Conservation (phyloP, 495 filamentous ascomycete genomes). For the Pyronema omphalodes region DNA sequence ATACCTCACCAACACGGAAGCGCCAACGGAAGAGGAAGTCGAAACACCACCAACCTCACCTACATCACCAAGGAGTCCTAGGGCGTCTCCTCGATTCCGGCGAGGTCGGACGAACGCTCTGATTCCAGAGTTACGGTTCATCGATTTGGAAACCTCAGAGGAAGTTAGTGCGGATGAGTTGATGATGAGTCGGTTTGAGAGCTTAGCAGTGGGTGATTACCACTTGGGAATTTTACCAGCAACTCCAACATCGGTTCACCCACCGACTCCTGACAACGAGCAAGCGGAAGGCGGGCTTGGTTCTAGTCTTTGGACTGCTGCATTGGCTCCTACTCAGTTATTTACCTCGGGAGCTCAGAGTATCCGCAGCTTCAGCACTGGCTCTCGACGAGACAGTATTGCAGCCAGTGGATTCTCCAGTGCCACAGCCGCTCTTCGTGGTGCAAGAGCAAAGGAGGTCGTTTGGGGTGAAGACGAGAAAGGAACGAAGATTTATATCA, state of each 20-base stretch:
- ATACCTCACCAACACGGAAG: conserved; percentile 55
- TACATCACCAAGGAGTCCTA: conserved; percentile 13
- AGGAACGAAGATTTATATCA: conserved; percentile 84
- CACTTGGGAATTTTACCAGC: conserved; percentile 71
- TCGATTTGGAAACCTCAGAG: conserved; percentile 65
- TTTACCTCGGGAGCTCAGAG: conserved; percentile 69
- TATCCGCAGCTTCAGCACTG: conserved; percentile 52
- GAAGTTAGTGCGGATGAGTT: conserved; percentile 64
- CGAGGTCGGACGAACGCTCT: conserved; percentile 53
- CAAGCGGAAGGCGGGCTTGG: conserved; percentile 30
- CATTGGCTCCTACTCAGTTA: conserved; percentile 62
- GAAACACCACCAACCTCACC: conserved; percentile 1
- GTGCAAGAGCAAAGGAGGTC: conserved; percentile 10
- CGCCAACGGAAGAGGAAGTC: conserved; percentile 7
- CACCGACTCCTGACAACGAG: conserved; percentile 7
- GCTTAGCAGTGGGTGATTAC: conserved; percentile 77
- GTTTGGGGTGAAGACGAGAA: conserved; percentile 30
- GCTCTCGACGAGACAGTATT: conserved; percentile 33
- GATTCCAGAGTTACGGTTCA: conserved; percentile 74
- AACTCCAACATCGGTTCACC: conserved; percentile 39
- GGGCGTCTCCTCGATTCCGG: conserved; percentile 34
- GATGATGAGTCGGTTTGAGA: conserved; percentile 65
- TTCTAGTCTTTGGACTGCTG: conserved; percentile 59
- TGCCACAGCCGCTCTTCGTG: conserved; percentile 4
- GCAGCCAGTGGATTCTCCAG: conserved; percentile 21